Evolutionary conservation across 2,329 filamentous ascomycete genomes (phyloP).

Genomic region (Aspergillus felis): DNA sequence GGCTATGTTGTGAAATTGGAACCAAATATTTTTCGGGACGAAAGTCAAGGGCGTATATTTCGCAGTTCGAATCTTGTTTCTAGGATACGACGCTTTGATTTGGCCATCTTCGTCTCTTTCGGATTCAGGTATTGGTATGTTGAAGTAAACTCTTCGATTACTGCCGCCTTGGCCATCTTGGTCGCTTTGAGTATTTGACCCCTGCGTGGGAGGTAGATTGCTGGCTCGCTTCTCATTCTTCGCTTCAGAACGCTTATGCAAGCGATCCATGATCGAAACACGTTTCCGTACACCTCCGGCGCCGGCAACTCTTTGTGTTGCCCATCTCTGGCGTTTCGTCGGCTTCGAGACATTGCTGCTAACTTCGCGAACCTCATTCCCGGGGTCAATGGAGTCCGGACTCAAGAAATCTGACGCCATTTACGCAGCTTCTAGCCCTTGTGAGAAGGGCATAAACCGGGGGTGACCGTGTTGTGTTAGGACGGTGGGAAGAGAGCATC

Average conservation of each 20-base stretch:
- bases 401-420: conserved; percentile 40
- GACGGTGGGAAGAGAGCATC: conserved; percentile 21
- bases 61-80: conserved; percentile 96
- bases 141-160: conserved; percentile 62
- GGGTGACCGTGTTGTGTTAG: conserved; percentile 10
- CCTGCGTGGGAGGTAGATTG: conserved; percentile 32
- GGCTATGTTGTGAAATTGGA: conserved; percentile 97
- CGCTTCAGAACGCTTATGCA: conserved; percentile 58
- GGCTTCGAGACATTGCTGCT: conserved; percentile 54
- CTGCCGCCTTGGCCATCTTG: conserved; percentile 44
- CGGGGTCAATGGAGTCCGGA: conserved; percentile 25
- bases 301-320: conserved; percentile 80
- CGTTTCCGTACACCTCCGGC: conserved; percentile 75
- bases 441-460: conserved; percentile 23
- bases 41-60: conserved; percentile 97
- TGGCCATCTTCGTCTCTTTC: conserved; percentile 77
- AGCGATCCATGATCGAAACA: conserved; percentile 72
- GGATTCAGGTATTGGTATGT: conserved; percentile 70
- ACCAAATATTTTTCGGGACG: conserved; percentile 92
- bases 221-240: conserved; percentile 64
- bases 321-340: conserved; percentile 86
- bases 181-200: conserved; percentile 20
- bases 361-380: conserved; percentile 24
- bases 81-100: conserved; percentile 65
- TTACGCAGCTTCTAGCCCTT: conserved; percentile 25